Base-by-base conservation (phyloP, 1,284 basidiomycete species). In the Veloboletus limbatus region DNA sequence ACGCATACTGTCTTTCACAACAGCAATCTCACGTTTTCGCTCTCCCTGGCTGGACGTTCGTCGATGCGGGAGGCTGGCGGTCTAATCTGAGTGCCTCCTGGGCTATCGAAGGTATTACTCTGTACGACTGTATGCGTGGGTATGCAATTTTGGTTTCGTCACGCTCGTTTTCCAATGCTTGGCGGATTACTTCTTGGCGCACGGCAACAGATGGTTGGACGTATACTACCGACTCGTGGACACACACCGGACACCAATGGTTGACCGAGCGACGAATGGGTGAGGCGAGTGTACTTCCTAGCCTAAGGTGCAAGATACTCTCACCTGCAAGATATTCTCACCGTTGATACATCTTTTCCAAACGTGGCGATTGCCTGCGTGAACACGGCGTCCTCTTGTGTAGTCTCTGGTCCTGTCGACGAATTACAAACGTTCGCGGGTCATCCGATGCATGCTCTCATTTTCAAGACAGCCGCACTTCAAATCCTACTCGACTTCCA, bases 191-290 rank as follows among this genome's bases (percentile, higher is more conserved):
- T n/a, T n/a, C n/a, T n/a, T n/a, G n/a, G n/a, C n/a, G n/a, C n/a
- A n/a, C n/a, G n/a, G n/a, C n/a, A 10, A n/a, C 21, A 82, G 86
- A 77, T 57, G 87, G 85, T 6, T 89, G 87, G 85, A 77, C 86
- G 13, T 88, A 89, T 56, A 84, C 83, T 4, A 85, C 85, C 49
- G 85, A 88, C 52, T 67, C 73, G 0, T 88, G 87, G 87, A 69
- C 76, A 9, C 71, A 79, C 39, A 2, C 67, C 53, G 56, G 76
- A 69, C n/a, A n/a, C n/a, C n/a, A n/a, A n/a, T 49, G 74, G 71
- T 31, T 72, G 75, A 67, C 69, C 57, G 56, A 55, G 9, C 63
- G 74, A 69, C 2, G 76, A 76, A 22, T 64, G 62, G 59, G 68
- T 75, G 14, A 65, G 85, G 45, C 68, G 85, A 33, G 78, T 87